Evolutionary conservation across 768 basidiomycete species (phyloP).

Genomic region (Boletus rex-veris): DNA sequence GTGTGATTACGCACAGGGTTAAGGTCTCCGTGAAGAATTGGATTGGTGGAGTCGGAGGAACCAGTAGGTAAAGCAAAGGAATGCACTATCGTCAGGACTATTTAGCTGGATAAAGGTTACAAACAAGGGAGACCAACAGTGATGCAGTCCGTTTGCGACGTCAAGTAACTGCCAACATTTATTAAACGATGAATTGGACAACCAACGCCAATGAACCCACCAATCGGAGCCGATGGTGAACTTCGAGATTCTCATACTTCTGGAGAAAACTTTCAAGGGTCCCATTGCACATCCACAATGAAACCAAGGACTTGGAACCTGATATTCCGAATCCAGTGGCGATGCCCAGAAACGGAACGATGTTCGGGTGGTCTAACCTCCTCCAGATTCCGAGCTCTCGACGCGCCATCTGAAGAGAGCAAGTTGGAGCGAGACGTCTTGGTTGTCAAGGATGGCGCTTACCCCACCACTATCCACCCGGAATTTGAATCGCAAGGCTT

Average conservation of each 20-base stretch:
- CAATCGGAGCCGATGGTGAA: not conserved
- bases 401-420: not conserved
- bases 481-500: not conserved
- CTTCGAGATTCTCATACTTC: not conserved
- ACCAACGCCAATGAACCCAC: not conserved
- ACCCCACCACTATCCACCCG: not conserved
- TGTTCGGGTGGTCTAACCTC: not conserved
- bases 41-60: not conserved
- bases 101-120: not conserved
- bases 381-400: conserved; percentile 5
- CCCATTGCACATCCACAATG: not conserved
- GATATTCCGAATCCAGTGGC: not conserved
- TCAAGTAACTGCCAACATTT: not conserved
- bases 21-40: conserved; percentile 1
- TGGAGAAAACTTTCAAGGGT: not conserved
- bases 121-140: not conserved
- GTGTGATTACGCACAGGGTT: not conserved
- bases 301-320: not conserved
- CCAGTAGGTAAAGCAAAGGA: not conserved
- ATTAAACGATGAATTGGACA: not conserved
- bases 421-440: not conserved
- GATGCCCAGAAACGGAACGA: conserved; percentile 1
- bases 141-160: not conserved
- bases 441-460: not conserved
- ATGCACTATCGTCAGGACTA: not conserved